phyloP scores from a whole-genome alignment of 306 rosid species.

The Glycine latifolia region DNA sequence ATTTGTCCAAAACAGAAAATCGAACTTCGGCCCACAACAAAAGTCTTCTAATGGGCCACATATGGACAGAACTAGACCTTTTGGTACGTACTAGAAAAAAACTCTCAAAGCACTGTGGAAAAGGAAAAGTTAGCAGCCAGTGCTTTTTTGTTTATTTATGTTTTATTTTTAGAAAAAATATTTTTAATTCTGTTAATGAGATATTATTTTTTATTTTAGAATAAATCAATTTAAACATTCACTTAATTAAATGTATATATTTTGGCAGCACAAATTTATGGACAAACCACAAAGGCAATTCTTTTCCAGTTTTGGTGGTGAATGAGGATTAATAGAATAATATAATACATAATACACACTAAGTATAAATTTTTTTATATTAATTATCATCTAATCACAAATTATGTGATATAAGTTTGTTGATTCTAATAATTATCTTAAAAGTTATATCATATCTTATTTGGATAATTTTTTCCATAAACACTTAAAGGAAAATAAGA shows the following conservation, averaged over 20 bases:
- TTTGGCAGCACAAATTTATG: no score
- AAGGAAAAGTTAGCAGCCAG: neutral
- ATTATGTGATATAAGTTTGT: no score
- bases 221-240: neutral
- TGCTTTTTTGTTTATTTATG: neutral
- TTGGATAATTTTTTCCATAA: no score
- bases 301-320: neutral
- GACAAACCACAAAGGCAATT: neutral
- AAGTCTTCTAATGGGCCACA: conserved; percentile 12
- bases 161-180: neutral
- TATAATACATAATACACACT: no score
- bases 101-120: neutral
- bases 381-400: no score
- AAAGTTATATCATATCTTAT: no score
- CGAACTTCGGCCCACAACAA: conserved; percentile 30
- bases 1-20: no score
- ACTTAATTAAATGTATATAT: neutral
- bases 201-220: neutral
- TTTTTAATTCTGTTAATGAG: neutral
- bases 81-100: neutral
- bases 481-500: no score
- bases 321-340: no score
- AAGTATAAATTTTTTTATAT: no score
- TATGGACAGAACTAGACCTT: neutral
- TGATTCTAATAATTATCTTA: no score